Percentiles rank a stretch among this genome's conserved stretches.
Conservation (phyloP, 2,329 filamentous ascomycete genomes). For the Didymella pinodella region DNA sequence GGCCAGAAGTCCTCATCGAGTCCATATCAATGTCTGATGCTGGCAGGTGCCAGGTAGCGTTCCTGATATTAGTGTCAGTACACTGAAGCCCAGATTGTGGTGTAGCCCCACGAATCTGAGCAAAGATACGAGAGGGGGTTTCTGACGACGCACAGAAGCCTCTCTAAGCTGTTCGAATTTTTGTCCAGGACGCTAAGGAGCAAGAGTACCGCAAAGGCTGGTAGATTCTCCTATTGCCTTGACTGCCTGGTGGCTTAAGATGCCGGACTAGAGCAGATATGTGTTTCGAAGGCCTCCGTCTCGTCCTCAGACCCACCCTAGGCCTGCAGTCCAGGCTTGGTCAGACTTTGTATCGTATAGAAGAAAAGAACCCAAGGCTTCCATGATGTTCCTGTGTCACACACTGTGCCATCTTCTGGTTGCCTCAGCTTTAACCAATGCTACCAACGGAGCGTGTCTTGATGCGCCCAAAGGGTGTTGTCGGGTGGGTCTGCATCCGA, state of each 20-base stretch:
- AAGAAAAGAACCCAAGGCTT: too few relatives aligned
- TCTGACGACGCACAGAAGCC: neutral
- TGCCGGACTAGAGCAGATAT: neutral
- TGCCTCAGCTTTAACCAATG: neutral
- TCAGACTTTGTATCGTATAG: neutral
- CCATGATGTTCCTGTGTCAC: neutral
- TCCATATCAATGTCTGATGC: neutral
- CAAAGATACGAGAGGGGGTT: neutral
- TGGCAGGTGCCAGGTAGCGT: neutral
- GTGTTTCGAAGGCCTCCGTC: neutral
- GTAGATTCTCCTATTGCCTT: neutral
- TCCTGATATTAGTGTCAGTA: neutral
- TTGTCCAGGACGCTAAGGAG: too few relatives aligned
- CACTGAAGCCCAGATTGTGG: neutral
- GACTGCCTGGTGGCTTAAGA: neutral
- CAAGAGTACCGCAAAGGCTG: neutral
- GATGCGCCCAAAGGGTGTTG: neutral
- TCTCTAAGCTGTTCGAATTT: neutral
- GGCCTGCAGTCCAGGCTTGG: neutral
- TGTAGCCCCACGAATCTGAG: neutral
- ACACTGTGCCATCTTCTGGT: neutral
- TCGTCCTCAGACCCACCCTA: neutral
- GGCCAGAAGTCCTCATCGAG: neutral
- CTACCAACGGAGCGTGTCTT: neutral
- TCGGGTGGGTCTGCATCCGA: neutral